A percentile compares a stretch with the other conserved stretches of the same genome.
These are phyloP conservation scores for Chamaecyparis obtusa DNA, from an alignment of 75 land plant species.

Conservation along the genomic window DNA sequence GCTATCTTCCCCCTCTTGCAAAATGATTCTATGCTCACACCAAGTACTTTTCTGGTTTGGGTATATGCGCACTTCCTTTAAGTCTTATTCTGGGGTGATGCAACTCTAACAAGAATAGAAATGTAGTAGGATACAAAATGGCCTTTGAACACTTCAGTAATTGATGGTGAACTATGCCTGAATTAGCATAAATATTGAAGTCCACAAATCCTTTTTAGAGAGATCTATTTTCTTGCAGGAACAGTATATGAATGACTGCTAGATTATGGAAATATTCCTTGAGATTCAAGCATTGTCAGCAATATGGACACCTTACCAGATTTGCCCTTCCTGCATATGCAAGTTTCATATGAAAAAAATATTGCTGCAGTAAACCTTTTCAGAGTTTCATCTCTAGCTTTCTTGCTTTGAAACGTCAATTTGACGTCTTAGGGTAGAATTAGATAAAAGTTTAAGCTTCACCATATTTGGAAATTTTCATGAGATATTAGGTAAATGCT, in stretches of 20 bases:
- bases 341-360: not conserved
- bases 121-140: not conserved
- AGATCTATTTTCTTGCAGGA: not conserved
- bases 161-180: not conserved
- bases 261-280: not conserved
- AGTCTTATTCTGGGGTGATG: not conserved
- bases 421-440: not conserved
- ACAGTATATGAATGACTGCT: not conserved
- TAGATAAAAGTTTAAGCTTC: not conserved
- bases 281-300: not conserved
- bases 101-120: not conserved
- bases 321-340: not conserved
- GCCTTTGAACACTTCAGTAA: not conserved
- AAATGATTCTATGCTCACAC: not conserved
- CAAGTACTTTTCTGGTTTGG: not conserved
- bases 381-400: not conserved
- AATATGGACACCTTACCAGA: not conserved
- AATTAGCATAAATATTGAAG: not conserved
- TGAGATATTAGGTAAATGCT: not conserved
- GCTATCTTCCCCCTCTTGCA: too few species aligned
- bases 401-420: not conserved
- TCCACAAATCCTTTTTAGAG: not conserved
- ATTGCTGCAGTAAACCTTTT: not conserved
- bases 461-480: not conserved
- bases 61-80: not conserved